Evolutionary conservation across 2,329 filamentous ascomycete genomes (phyloP).

Genomic region (Penicillium sp.): DNA sequence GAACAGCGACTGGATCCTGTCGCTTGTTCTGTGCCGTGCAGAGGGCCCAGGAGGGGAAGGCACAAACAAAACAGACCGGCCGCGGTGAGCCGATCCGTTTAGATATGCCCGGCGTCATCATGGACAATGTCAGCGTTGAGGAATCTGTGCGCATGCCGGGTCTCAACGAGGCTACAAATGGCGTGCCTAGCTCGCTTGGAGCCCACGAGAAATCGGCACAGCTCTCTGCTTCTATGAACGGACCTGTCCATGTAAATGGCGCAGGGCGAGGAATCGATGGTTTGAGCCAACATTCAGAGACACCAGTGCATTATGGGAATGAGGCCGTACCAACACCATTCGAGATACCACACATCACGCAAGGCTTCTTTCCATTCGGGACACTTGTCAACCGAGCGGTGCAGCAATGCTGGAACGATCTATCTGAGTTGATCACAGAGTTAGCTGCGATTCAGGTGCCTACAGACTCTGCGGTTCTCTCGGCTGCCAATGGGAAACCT

Average conservation of each 20-base stretch:
- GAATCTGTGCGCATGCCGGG: slow-evolving; percentile 26
- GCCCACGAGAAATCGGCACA: slow-evolving; percentile 17
- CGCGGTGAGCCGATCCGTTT: slow-evolving; percentile 10
- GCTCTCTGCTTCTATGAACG: slow-evolving; percentile 22
- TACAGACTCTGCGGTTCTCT: slow-evolving; percentile 26
- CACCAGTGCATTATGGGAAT: slow-evolving; percentile 2
- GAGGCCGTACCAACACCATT: slow-evolving; percentile 38
- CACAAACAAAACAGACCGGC: slow-evolving; percentile 14
- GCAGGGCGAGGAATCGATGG: slow-evolving; percentile 13
- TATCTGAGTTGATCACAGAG: slow-evolving; percentile 67
- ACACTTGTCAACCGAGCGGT: slow-evolving; percentile 73
- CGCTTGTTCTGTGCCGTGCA: slow-evolving; percentile 28
- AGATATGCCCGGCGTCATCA: slow-evolving; percentile 46
- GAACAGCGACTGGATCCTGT: slow-evolving; percentile 17
- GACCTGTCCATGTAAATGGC: slow-evolving; percentile 30
- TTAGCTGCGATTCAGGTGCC: slow-evolving; percentile 67
- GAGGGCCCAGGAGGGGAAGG: slow-evolving; percentile 32
- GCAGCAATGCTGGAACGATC: slow-evolving; percentile 76
- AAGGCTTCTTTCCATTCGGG: slow-evolving; percentile 72
- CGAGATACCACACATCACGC: slow-evolving; percentile 65
- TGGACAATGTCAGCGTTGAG: slow-evolving; percentile 37
- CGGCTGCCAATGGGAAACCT: slow-evolving; percentile 28
- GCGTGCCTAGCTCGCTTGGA: slow-evolving; percentile 15
- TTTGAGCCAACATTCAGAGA: slow-evolving; percentile 13
- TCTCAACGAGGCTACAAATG: slow-evolving; percentile 27